phyloP scores from a whole-genome alignment of 495 filamentous ascomycete genomes.

The Chaetomidium leptoderma region DNA sequence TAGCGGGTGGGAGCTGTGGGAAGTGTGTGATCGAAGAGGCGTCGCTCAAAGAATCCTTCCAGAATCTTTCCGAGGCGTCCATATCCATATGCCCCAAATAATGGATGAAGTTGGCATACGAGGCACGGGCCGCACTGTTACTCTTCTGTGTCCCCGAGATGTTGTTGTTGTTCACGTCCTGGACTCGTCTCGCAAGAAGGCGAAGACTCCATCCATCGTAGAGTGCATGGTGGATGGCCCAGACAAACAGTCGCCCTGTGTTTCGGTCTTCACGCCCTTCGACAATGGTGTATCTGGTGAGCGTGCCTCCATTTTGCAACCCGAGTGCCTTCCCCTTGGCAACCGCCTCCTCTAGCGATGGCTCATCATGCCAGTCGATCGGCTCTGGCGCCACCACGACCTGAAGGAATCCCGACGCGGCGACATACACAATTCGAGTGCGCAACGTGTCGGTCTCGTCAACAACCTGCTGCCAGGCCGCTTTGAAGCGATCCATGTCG shows the following conservation, averaged over 20 bases:
- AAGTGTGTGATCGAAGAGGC: slow-evolving; percentile 18
- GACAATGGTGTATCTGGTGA: slow-evolving; percentile 28
- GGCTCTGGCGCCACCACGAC: slow-evolving; percentile 29
- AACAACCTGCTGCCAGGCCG: slow-evolving; percentile 49
- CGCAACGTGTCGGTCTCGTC: slow-evolving; percentile 52
- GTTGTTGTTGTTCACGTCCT: slow-evolving; percentile 25
- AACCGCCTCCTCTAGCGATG: slow-evolving; percentile 37
- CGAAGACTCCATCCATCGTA: slow-evolving; percentile 62
- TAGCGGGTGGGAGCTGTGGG: slow-evolving; percentile 19
- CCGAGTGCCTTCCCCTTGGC: slow-evolving; percentile 18
- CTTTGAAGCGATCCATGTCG: slow-evolving; percentile 38
- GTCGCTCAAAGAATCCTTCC: slow-evolving; percentile 20
- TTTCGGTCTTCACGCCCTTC: background rate
- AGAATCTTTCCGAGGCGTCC: slow-evolving; percentile 25
- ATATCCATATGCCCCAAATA: slow-evolving; percentile 24
- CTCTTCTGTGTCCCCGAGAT: background rate
- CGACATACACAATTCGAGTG: slow-evolving; percentile 49
- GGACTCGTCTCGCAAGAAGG: slow-evolving; percentile 45
- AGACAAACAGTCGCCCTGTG: slow-evolving; percentile 50
- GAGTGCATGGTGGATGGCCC: slow-evolving; percentile 59
- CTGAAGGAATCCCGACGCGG: slow-evolving; percentile 30
- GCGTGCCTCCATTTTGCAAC: slow-evolving; percentile 18
- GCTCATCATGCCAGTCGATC: slow-evolving; percentile 44
- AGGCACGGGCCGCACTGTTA: background rate
- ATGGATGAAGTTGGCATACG: slow-evolving; percentile 34